phyloP scores from a whole-genome alignment of 1,284 basidiomycete genomes.

The Marasmius fiardii region DNA sequence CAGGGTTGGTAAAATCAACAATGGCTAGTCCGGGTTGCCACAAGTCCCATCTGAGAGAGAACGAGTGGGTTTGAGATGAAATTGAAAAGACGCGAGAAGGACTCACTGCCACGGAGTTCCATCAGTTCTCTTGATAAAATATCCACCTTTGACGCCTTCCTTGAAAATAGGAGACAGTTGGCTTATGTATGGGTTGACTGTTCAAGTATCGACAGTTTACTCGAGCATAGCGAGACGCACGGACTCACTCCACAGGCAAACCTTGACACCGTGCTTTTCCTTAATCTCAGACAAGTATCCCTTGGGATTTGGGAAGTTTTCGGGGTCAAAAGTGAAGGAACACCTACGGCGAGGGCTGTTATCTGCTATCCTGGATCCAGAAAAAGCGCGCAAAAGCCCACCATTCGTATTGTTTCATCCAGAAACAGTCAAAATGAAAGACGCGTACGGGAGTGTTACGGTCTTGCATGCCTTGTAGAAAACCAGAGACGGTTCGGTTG shows the following conservation, averaged over 20 bases:
- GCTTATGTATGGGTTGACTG: conserved; percentile 68
- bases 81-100: background rate
- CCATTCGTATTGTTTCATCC: conserved; percentile 82
- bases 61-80: conserved; percentile 1
- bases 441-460: conserved; percentile 70
- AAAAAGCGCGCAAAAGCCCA: conserved; percentile 15
- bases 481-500: conserved; percentile 61
- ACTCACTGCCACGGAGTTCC: conserved; percentile 72
- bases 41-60: conserved; percentile 52
- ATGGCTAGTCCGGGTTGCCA: conserved; percentile 73
- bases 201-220: background rate
- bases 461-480: conserved; percentile 69
- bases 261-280: conserved; percentile 64
- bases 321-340: conserved; percentile 74
- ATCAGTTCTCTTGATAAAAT: conserved; percentile 67
- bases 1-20: conserved; percentile 72
- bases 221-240: too few relatives aligned
- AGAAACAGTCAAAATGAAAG: conserved; percentile 78
- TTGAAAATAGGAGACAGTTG: conserved; percentile 69
- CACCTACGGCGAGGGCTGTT: conserved; percentile 40
- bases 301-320: conserved; percentile 71
- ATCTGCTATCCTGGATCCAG: background rate
- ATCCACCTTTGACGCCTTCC: conserved; percentile 63
- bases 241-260: conserved; percentile 69
- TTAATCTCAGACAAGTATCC: conserved; percentile 68